These are phyloP conservation scores for Bruguiera sexangula DNA, from an alignment of 345 rosid genomes.

Conservation along the genomic window DNA sequence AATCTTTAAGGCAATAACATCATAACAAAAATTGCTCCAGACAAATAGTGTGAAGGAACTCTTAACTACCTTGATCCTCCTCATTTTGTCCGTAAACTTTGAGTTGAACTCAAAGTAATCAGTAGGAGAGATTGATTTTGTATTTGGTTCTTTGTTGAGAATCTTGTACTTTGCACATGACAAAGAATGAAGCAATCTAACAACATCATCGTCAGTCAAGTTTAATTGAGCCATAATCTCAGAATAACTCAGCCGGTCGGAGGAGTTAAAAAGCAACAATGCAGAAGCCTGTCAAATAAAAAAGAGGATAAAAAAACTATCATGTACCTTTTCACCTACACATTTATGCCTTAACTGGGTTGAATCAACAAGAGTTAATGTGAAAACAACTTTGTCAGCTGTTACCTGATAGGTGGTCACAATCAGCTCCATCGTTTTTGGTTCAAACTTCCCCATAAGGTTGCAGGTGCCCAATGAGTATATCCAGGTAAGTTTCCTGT, in stretches of 20 bases:
- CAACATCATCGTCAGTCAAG: slow-evolving; percentile 32
- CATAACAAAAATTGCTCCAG: neutral
- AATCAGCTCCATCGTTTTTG: slow-evolving; percentile 50
- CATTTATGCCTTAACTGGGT: neutral
- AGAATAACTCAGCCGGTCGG: slow-evolving; percentile 37
- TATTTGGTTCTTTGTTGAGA: slow-evolving; percentile 37
- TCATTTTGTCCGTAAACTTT: slow-evolving; percentile 39
- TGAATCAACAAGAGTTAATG: too few species aligned
- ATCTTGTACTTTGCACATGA: slow-evolving; percentile 44
- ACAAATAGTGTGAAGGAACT: neutral
- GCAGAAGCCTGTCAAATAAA: slow-evolving; percentile 32
- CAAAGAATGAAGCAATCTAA: slow-evolving; percentile 43
- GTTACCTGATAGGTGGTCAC: slow-evolving; percentile 47
- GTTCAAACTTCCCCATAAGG: slow-evolving; percentile 56
- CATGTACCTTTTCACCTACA: neutral
- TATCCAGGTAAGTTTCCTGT: slow-evolving; percentile 65
- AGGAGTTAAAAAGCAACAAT: slow-evolving; percentile 37
- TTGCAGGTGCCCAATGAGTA: slow-evolving; percentile 66
- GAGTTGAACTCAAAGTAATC: slow-evolving; percentile 41
- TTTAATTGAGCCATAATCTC: slow-evolving; percentile 39
- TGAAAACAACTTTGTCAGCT: too few species aligned
- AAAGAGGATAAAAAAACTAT: neutral
- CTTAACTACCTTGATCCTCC: slow-evolving; percentile 38
- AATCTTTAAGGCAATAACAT: neutral
- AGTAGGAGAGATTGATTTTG: slow-evolving; percentile 30